Conservation (phyloP, 2,329 filamentous ascomycete genomes). For the Ophiobolus disseminans region DNA sequence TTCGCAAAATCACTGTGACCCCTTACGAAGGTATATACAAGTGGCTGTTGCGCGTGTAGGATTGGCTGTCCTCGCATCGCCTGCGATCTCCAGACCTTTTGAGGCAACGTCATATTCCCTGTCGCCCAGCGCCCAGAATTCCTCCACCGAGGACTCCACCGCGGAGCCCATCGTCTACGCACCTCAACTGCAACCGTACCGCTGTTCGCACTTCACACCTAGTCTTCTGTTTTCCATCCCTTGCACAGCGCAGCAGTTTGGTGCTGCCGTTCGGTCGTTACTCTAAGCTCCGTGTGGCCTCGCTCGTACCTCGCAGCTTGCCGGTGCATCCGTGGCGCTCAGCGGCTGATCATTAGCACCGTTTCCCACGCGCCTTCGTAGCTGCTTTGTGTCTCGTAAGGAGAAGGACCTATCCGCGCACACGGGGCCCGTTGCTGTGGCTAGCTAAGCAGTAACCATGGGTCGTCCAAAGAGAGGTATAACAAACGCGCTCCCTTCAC, state of each 20-base stretch:
- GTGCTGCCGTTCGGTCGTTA: slow-evolving; percentile 35
- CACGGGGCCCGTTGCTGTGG: slow-evolving; percentile 19
- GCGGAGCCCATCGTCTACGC: slow-evolving; percentile 1
- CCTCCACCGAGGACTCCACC: slow-evolving; percentile 9
- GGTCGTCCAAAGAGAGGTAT: slow-evolving; percentile 49
- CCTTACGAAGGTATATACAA: too few species aligned
- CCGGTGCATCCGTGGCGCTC: slow-evolving; percentile 42
- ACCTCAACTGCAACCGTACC: slow-evolving; percentile 4
- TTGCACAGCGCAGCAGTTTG: slow-evolving; percentile 9
- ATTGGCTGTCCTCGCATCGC: not conserved
- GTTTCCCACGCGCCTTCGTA: slow-evolving; percentile 23
- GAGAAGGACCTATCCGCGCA: slow-evolving; percentile 13
- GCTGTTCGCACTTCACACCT: not conserved
- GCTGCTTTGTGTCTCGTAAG: slow-evolving; percentile 16
- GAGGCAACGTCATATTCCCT: slow-evolving; percentile 9
- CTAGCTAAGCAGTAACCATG: slow-evolving; percentile 28
- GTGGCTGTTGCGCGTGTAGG: not conserved
- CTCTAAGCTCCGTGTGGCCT: slow-evolving; percentile 4
- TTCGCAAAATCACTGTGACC: too few species aligned
- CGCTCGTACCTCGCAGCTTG: slow-evolving; percentile 14
- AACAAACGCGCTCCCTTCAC: slow-evolving; percentile 24
- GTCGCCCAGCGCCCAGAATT: slow-evolving; percentile 15
- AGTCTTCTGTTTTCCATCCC: not conserved
- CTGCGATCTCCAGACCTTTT: not conserved
- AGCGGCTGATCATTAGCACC: slow-evolving; percentile 32